phyloP scores from a whole-genome alignment of 1,139 yeast genomes.

The Geotrichum citri-aurantii region DNA sequence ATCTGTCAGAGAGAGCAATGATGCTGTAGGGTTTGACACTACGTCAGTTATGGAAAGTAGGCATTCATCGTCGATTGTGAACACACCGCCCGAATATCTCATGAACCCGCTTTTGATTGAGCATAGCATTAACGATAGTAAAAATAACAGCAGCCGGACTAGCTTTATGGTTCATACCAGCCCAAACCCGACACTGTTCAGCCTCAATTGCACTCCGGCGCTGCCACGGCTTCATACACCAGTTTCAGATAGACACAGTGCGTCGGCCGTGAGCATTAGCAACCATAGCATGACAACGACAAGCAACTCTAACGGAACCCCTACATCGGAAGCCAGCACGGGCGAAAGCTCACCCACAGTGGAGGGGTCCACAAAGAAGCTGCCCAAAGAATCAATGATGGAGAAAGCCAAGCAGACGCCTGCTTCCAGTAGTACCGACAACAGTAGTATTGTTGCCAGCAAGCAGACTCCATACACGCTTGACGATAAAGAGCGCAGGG shows the following conservation, averaged over 20 bases:
- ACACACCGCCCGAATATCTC: conserved; percentile 15
- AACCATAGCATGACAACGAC: background rate
- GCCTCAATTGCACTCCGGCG: background rate
- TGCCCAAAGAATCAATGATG: background rate
- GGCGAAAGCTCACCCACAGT: background rate
- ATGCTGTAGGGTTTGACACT: background rate
- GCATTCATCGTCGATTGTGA: conserved; percentile 14
- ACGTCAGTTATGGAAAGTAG: background rate
- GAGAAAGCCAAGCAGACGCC: background rate
- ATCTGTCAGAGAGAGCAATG: background rate
- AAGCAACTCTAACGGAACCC: background rate
- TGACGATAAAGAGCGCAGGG: conserved; percentile 13
- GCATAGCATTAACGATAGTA: background rate
- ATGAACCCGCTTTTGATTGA: background rate
- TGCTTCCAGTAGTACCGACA: background rate
- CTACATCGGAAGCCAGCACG: background rate
- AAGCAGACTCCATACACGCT: background rate
- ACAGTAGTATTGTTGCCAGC: background rate
- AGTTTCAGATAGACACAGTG: background rate
- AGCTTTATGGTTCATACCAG: background rate
- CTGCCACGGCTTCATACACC: background rate
- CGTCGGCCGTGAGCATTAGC: background rate
- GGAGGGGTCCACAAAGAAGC: background rate
- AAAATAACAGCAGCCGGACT: background rate
- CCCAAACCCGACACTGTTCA: background rate